Percentiles rank a stretch among this genome's conserved stretches.
phyloP scores from a whole-genome alignment of 139 green algal species.

The Pycnococcus provasolii region DNA sequence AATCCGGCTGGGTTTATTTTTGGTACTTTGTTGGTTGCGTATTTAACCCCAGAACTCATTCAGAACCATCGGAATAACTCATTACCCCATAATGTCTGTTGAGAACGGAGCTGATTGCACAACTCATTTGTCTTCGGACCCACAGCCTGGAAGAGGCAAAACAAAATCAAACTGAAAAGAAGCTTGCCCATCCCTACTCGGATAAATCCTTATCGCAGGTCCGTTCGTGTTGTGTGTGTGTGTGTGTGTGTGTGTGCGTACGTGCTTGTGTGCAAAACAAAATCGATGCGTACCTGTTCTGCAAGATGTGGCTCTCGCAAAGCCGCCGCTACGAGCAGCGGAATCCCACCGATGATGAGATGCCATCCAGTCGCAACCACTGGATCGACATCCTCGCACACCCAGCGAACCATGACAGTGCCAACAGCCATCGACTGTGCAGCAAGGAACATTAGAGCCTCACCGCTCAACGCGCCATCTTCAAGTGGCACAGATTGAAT shows the following conservation, averaged over 20 bases:
- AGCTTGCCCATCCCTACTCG: no score
- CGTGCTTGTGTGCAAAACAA: not conserved
- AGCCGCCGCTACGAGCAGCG: conserved; percentile 17
- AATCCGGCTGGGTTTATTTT: not conserved
- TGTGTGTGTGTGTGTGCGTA: conserved; percentile 2
- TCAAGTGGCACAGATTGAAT: no score
- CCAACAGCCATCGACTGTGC: conserved; percentile 91
- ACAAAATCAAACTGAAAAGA: no score
- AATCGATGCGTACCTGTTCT: not conserved
- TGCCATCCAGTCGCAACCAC: conserved; percentile 94
- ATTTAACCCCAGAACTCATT: no score
- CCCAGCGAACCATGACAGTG: conserved; percentile 89
- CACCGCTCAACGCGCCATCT: conserved; percentile 23
- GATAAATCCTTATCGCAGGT: no score
- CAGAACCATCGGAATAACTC: no score
- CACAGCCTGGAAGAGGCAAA: no score
- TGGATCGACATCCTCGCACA: conserved; percentile 68
- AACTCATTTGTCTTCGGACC: no score
- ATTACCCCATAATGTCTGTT: no score
- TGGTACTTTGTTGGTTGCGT: not conserved
- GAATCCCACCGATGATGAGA: conserved; percentile 84
- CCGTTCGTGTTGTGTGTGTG: not conserved
- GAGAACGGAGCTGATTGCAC: no score
- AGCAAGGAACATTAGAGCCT: conserved; percentile 75
- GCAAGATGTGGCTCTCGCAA: not conserved